Percentiles rank a stretch among this genome's conserved stretches.
Evolutionary conservation across 768 basidiomycete species (phyloP).

Genomic region (Lentinus tigrinus): DNA sequence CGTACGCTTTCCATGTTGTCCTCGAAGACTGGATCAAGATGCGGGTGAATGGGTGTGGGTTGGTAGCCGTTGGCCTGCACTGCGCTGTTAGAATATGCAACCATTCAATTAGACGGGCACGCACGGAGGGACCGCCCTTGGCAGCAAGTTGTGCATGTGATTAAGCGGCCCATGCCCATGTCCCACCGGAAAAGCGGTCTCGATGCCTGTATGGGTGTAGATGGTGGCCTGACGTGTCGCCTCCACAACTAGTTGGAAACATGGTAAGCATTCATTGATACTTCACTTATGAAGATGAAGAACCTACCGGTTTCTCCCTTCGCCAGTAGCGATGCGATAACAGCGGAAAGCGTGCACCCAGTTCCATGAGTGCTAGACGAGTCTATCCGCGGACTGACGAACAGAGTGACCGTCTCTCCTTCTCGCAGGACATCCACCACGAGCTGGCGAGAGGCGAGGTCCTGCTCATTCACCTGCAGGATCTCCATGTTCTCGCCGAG

Average conservation of each 20-base stretch:
- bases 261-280: neutral
- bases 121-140: constrained; percentile 50
- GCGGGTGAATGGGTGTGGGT: constrained; percentile 69
- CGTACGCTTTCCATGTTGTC: constrained; percentile 67
- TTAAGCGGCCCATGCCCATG: constrained; percentile 83
- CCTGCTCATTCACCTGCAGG: constrained; percentile 35
- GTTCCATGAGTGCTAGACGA: constrained; percentile 86
- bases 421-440: constrained; percentile 68
- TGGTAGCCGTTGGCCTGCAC: constrained; percentile 50
- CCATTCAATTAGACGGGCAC: constrained; percentile 28
- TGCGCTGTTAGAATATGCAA: neutral
- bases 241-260: constrained; percentile 42
- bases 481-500: constrained; percentile 64
- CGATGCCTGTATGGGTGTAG: constrained; percentile 79
- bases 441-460: constrained; percentile 28
- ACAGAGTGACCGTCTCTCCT: constrained; percentile 41
- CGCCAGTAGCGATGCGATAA: constrained; percentile 68
- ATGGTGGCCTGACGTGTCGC: constrained; percentile 58
- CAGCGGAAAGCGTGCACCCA: constrained; percentile 88
- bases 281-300: neutral
- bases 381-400: constrained; percentile 59
- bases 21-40: constrained; percentile 59
- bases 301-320: constrained; percentile 43
- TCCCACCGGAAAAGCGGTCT: constrained; percentile 65
- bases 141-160: constrained; percentile 65